A percentile compares a stretch with the other conserved stretches of the same genome.
Evolutionary conservation across 83 land plant genomes (phyloP).

Genomic region (Thuja plicata): DNA sequence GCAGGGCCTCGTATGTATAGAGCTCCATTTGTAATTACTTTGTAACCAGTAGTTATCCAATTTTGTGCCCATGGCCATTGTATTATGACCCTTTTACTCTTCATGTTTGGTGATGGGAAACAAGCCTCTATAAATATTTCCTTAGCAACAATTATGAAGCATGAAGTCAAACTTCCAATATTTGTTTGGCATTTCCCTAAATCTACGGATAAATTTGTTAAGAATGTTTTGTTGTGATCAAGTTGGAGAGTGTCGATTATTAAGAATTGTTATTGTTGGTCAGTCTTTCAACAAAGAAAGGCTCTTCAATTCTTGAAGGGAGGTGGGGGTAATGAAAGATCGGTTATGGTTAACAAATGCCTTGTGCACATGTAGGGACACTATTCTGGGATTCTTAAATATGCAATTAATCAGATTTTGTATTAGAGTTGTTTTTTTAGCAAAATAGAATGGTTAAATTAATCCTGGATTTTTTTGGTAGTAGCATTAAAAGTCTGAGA

Average conservation of each 20-base stretch:
- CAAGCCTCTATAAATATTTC: background rate
- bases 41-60: constrained; percentile 24
- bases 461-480: background rate
- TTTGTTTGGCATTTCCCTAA: background rate
- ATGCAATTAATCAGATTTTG: background rate
- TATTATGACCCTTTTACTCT: background rate
- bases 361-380: background rate
- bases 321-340: background rate
- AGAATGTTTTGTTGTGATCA: background rate
- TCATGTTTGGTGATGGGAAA: background rate
- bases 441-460: background rate
- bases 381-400: background rate
- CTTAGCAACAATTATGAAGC: background rate
- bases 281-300: background rate
- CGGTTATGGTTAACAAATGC: background rate
- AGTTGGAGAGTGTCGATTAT: background rate
- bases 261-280: background rate
- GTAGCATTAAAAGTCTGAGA: background rate
- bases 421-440: background rate
- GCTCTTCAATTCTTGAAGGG: background rate
- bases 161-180: background rate
- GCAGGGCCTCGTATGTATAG: constrained; percentile 72
- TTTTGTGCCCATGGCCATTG: background rate
- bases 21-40: constrained; percentile 56
- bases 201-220: background rate